Base-by-base conservation (phyloP, 352 stramenopile species). In the Lagenidium giganteum region DNA sequence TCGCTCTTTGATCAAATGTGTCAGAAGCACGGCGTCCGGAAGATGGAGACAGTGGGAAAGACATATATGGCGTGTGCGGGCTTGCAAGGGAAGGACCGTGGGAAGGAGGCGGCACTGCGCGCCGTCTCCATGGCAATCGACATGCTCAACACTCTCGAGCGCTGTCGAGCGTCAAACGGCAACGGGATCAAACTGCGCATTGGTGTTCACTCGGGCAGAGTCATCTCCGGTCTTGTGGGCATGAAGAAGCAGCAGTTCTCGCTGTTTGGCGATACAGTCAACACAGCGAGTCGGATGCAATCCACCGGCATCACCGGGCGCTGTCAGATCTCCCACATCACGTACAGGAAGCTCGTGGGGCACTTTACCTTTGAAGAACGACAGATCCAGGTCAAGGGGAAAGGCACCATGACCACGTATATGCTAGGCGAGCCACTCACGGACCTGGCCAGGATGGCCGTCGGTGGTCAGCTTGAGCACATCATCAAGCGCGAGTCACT, bases 221-320 rank as follows among this genome's bases (percentile, higher is more conserved):
- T 96, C 16, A 87, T 97, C 18, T 89, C 73, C 21, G 78, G 81
- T 12, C 62, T 97, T 1, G 84, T 97, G 0, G 89, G 89, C 0
- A 87, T 93, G 61, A 92, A 95, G 47, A 97, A 96, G 57, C 87
- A 93, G 32, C 80, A 93, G 22, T 98, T 96, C 54, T 95, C 82
- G 8, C 60, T 98, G 7, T 97, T 98, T 65, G 89, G 93, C 6
- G 93, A 98, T 46, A 94, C 92, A 0, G 86, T 96, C 3, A 97
- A 96, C 51, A 96, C 84, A 0, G 67, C 84, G 4, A 86, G 75
- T 4, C 70, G 87, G 2, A 96, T 95, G 89, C 84, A 97, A 47
- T 95, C 81, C 5, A 95, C 88, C 20, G 86, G 84, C 0, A 48
- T 90, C 13, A 83, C 75, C 3, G 83, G 77, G 0, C 61, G 64